phyloP scores from a whole-genome alignment of 2,329 filamentous ascomycete species.

The Ophiognomonia clavigignenti-juglandacearum region DNA sequence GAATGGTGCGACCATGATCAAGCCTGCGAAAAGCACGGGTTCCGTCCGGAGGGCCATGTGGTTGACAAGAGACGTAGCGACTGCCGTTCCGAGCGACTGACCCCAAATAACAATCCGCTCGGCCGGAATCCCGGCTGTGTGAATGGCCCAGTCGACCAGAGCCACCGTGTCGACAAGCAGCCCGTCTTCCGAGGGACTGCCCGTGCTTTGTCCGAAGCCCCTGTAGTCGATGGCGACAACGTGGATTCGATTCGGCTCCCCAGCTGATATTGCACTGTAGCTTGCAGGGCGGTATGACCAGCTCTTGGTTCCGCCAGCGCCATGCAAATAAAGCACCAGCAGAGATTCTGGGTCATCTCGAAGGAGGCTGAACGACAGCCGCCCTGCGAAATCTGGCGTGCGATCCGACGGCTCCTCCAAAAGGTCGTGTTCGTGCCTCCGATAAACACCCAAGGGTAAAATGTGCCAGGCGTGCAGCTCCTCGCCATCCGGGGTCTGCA shows the following conservation, averaged over 20 bases:
- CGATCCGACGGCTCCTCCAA: constrained; percentile 33
- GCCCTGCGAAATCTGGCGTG: constrained; percentile 27
- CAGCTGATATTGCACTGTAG: constrained; percentile 50
- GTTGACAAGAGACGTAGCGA: constrained; percentile 25
- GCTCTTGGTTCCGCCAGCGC: constrained; percentile 50
- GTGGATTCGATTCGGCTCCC: constrained; percentile 46
- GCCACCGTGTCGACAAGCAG: constrained; percentile 48
- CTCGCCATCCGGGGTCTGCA: constrained; percentile 61
- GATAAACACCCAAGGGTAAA: constrained; percentile 63
- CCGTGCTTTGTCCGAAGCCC: constrained; percentile 51
- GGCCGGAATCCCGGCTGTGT: constrained; percentile 45
- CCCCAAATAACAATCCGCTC: constrained; percentile 51
- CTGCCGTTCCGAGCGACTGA: constrained; percentile 53
- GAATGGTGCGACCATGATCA: constrained; percentile 53
- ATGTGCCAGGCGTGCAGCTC: constrained; percentile 72
- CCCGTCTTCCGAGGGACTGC: constrained; percentile 49
- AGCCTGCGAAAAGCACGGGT: constrained; percentile 46
- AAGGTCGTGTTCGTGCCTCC: constrained; percentile 48
- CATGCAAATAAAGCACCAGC: constrained; percentile 48
- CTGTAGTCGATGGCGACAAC: constrained; percentile 57
- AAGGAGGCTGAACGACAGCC: constrained; percentile 36
- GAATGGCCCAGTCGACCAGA: constrained; percentile 48
- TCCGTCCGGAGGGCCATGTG: constrained; percentile 23
- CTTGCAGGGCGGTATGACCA: constrained; percentile 49
- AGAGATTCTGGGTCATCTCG: constrained; percentile 37